A percentile compares a stretch with the other conserved stretches of the same genome.
Conservation (phyloP, 208 protist species). For the Herpetomonas samuelpessoai region DNA sequence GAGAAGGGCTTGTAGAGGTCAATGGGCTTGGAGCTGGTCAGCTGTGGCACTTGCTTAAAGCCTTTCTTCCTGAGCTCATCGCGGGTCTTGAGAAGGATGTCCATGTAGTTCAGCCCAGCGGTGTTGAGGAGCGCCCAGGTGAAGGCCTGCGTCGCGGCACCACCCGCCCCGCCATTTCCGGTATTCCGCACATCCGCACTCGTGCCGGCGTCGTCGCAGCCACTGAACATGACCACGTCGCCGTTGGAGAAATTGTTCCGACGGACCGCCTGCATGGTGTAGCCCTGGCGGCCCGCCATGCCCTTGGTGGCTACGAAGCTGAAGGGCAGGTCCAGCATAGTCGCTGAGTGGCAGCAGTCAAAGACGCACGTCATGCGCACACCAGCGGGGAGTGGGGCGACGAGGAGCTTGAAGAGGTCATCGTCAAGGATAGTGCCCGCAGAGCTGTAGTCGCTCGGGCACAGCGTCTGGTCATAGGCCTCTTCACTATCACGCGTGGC, state of each 20-base stretch:
- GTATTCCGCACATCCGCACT: constrained; percentile 65
- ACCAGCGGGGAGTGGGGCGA: constrained; percentile 64
- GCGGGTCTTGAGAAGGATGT: constrained; percentile 79
- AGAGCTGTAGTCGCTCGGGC: constrained; percentile 73
- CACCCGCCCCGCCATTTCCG: constrained; percentile 53
- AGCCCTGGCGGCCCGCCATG: constrained; percentile 8
- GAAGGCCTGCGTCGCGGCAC: constrained; percentile 81
- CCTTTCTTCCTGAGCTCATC: constrained; percentile 66
- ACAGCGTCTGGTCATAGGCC: constrained; percentile 80
- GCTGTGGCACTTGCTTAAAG: constrained; percentile 85
- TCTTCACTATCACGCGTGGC: constrained; percentile 50
- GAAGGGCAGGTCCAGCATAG: constrained; percentile 89
- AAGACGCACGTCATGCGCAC: constrained; percentile 91
- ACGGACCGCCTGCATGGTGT: constrained; percentile 66
- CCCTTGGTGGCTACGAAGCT: constrained; percentile 52
- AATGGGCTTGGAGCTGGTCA: constrained; percentile 88
- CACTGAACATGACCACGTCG: constrained; percentile 90
- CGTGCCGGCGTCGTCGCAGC: constrained; percentile 84
- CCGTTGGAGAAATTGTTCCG: constrained; percentile 69
- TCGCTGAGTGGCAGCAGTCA: constrained; percentile 93
- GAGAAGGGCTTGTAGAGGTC: constrained; percentile 89
- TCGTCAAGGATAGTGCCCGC: constrained; percentile 87
- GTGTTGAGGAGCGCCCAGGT: constrained; percentile 75
- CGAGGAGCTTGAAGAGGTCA: constrained; percentile 82
- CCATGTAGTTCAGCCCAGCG: constrained; percentile 59